Percentiles rank a stretch among this genome's conserved stretches.
phyloP scores from a whole-genome alignment of 1,139 yeast species.

The Zygoascus sp. region DNA sequence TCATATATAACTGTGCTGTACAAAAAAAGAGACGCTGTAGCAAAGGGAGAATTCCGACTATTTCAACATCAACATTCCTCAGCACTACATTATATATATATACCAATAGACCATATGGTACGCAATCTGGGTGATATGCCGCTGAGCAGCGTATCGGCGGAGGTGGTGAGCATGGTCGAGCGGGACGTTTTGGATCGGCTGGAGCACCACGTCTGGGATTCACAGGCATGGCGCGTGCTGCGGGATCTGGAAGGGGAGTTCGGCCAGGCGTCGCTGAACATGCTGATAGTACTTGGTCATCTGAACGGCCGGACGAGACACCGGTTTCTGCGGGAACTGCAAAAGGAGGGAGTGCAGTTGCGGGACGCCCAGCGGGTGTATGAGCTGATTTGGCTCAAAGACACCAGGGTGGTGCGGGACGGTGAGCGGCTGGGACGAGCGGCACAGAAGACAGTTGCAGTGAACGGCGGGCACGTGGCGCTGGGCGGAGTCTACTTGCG shows the following conservation, averaged over 20 bases:
- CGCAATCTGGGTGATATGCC: no score
- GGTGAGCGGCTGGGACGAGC: neutral
- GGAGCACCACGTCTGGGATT: no score
- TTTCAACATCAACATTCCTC: no score
- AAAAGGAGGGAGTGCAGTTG: neutral
- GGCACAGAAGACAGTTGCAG: neutral
- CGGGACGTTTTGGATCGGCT: no score
- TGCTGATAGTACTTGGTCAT: neutral
- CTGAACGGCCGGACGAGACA: neutral
- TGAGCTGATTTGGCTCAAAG: neutral
- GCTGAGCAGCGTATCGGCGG: neutral
- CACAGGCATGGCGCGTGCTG: neutral
- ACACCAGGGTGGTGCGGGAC: neutral
- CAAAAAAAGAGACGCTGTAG: no score
- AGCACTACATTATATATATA: no score
- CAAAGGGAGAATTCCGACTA: no score
- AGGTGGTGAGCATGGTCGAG: neutral
- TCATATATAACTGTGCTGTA: no score
- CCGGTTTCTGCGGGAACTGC: neutral
- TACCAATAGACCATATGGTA: no score
- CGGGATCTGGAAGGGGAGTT: neutral
- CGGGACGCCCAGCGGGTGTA: neutral
- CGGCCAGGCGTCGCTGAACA: neutral
- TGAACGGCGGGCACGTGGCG: neutral
- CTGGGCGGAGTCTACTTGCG: neutral